phyloP scores from a whole-genome alignment of 345 rosid species.

The Camelina sativa region DNA sequence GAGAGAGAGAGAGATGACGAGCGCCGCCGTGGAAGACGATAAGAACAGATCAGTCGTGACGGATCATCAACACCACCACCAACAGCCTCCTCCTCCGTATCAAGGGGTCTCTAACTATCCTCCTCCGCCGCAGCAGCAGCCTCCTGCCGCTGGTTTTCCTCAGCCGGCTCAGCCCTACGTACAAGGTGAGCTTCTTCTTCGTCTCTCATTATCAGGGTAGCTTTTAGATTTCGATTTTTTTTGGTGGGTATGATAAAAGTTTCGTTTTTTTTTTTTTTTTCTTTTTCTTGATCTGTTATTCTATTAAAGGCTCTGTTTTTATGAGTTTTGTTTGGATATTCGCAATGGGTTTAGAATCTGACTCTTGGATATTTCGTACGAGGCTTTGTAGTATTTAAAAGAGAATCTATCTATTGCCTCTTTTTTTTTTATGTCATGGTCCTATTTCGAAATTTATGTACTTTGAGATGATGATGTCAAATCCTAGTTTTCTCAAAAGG shows the following conservation, averaged over 20 bases:
- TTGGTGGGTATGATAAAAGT: neutral
- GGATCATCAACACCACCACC: conserved; percentile 21
- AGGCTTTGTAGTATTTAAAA: neutral
- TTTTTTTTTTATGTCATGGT: no score
- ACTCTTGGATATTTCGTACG: neutral
- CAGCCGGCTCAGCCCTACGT: conserved; percentile 45
- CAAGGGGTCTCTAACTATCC: conserved; percentile 40
- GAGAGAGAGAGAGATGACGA: conserved; percentile 33
- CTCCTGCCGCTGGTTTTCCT: conserved; percentile 29
- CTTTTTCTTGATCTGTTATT: neutral
- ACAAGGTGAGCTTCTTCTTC: conserved; percentile 18
- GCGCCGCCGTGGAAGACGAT: conserved; percentile 21
- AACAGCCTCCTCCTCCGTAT: conserved; percentile 34
- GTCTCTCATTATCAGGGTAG: conserved; percentile 20
- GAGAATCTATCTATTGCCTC: neutral
- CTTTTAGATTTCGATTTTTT: neutral
- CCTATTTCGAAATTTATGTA: no score
- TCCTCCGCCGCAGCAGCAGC: conserved; percentile 31
- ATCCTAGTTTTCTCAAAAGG: neutral
- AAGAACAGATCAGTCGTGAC: conserved; percentile 37
- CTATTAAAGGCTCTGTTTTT: neutral
- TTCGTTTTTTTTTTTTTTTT: neutral
- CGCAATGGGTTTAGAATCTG: neutral
- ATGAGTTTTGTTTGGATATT: neutral
- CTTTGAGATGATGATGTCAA: neutral